Base-by-base conservation (phyloP, 495 filamentous ascomycete species). In the Gamarada debralockiae region DNA sequence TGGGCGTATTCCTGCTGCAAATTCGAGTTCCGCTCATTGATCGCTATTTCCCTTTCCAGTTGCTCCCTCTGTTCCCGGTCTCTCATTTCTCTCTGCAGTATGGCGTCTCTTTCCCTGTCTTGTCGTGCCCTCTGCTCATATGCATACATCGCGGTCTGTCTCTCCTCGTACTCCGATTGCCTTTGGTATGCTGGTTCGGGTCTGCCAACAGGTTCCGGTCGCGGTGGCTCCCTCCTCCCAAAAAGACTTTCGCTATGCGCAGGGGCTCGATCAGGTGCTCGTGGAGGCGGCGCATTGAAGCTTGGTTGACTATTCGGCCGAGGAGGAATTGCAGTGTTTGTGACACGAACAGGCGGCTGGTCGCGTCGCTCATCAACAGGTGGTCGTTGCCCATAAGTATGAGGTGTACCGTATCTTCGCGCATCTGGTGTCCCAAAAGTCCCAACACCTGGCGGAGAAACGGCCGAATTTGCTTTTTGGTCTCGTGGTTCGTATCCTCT, bases 351-450 rank as follows among this genome's bases (percentile, higher is more conserved):
- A 50, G 75, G 69, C 27, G 27, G 4, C 17, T 40, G 37, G 67
- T 44, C 77, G 65, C 21, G 68, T 56, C 36, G 69, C 55, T 41
- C 69, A 58, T 64, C 62, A 3, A 33, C 39, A n/a, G 50, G 41
- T 17, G 22, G 47, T 23, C 42, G 29, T 21, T 42, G 48, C 14
- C 33, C 52, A 43, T 78, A 78, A 6, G 68, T 65, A 40, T 78
- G 75, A 22, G 80, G 78, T 3, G 76, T 75, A 18, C 78, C 70
- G 64, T 79, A 82, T 55, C 75, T 70, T 48, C 73, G 71, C 27
- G 77, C 64, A 50, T 79, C 78, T 17, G 77, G 79, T 1, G 78
- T 80, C 9, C 67, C 65, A 55, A 71, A 73, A 57, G 65, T 65
- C 37, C 62, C 73, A 55, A 62, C 65, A 39, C 47, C 61, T 56